phyloP scores from a whole-genome alignment of 2,329 filamentous ascomycete species.

The Penicillium sp. region DNA sequence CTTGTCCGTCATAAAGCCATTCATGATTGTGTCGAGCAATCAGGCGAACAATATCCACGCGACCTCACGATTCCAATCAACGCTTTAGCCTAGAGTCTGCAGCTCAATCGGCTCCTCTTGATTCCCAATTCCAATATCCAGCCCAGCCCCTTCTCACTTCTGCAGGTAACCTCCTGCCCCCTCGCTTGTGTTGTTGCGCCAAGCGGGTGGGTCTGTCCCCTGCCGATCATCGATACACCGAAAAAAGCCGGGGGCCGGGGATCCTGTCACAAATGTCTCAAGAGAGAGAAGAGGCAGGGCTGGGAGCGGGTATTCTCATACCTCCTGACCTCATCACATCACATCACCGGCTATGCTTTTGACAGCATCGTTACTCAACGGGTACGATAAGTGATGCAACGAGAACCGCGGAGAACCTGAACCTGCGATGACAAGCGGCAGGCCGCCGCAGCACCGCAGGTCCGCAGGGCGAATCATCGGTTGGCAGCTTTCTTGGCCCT shows the following conservation, averaged over 20 bases:
- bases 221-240: constrained; percentile 19
- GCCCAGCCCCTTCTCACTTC: background rate
- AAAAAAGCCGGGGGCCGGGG: background rate
- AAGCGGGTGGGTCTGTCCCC: constrained; percentile 21
- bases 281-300: background rate
- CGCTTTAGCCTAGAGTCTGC: background rate
- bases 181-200: constrained; percentile 1
- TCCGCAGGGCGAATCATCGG: constrained; percentile 8
- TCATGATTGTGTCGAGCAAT: background rate
- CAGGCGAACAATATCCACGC: background rate
- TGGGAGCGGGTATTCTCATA: background rate
- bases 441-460: background rate
- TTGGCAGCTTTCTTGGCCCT: background rate
- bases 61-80: background rate
- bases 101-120: background rate
- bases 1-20: background rate
- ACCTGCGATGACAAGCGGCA: background rate
- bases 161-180: background rate
- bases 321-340: constrained; percentile 18
- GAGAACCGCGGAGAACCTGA: background rate
- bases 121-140: background rate
- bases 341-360: constrained; percentile 15
- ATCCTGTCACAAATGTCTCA: constrained; percentile 12
- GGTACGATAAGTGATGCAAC: background rate
- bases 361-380: background rate